Percentiles rank a stretch among this genome's conserved stretches.
These are phyloP conservation scores for Chaetomidium leptoderma DNA, from an alignment of 495 filamentous ascomycete genomes.

Conservation along the genomic window DNA sequence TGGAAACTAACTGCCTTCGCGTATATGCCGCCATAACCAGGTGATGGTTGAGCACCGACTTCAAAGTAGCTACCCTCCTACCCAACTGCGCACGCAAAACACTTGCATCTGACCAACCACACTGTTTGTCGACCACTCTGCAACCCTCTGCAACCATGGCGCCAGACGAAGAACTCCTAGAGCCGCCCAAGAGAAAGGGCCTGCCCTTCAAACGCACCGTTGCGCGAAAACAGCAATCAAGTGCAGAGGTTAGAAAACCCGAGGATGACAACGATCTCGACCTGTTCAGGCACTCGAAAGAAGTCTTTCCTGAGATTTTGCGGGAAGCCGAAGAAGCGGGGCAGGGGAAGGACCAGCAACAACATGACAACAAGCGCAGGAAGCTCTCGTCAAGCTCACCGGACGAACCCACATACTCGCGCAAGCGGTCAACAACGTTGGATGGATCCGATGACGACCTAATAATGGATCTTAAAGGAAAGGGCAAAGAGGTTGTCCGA, in stretches of 20 bases:
- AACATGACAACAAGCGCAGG: conserved; percentile 17
- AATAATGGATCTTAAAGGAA: conserved; percentile 32
- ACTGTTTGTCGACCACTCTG: too few relatives aligned
- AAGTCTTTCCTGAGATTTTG: conserved; percentile 57
- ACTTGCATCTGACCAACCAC: not conserved
- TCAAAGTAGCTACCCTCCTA: too few relatives aligned
- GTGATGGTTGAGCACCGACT: too few relatives aligned
- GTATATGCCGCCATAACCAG: too few relatives aligned
- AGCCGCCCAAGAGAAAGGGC: conserved; percentile 45
- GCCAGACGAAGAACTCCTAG: conserved; percentile 3
- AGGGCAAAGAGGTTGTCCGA: conserved; percentile 28
- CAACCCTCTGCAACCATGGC: conserved; percentile 11
- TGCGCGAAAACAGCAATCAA: conserved; percentile 29
- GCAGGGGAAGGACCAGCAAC: conserved; percentile 1
- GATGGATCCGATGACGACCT: conserved; percentile 25
- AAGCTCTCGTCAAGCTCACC: not conserved
- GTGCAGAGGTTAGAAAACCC: conserved; percentile 13
- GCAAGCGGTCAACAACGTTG: not conserved
- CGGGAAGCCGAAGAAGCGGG: conserved; percentile 36
- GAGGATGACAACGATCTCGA: conserved; percentile 45
- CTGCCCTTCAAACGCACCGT: conserved; percentile 67
- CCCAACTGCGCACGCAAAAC: not conserved
- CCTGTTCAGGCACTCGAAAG: conserved; percentile 64
- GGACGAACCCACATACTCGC: not conserved
- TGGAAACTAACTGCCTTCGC: too few relatives aligned